Evolutionary conservation across 345 rosid genomes (phyloP).

Genomic region (Arabidopsis arenosa): DNA sequence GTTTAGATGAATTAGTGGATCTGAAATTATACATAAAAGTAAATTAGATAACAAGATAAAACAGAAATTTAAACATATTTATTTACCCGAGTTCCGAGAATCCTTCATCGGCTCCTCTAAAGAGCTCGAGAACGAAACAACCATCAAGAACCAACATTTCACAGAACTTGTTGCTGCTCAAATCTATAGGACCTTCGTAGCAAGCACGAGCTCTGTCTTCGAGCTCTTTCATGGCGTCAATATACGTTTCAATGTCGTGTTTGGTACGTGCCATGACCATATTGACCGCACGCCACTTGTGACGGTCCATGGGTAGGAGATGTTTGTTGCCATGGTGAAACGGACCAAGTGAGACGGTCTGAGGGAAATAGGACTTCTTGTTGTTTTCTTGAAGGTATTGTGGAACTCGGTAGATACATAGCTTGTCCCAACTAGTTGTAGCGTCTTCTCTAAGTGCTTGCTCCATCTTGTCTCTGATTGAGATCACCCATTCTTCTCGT

Average conservation of each 20-base stretch:
- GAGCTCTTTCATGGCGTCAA: slow-evolving; percentile 63
- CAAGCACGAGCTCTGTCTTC: slow-evolving; percentile 72
- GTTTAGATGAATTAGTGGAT: neutral
- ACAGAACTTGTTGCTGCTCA: slow-evolving; percentile 69
- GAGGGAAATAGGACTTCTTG: slow-evolving; percentile 72
- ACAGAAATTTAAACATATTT: neutral
- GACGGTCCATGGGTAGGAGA: slow-evolving; percentile 69
- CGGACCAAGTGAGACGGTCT: slow-evolving; percentile 77
- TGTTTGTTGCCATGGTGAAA: slow-evolving; percentile 72
- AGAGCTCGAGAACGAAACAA: slow-evolving; percentile 73
- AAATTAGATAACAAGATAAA: neutral
- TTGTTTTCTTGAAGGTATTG: slow-evolving; percentile 53
- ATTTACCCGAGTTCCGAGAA: slow-evolving; percentile 56
- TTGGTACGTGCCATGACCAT: slow-evolving; percentile 58
- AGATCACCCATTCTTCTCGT: slow-evolving; percentile 69
- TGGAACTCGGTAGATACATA: slow-evolving; percentile 36
- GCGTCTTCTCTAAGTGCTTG: slow-evolving; percentile 62
- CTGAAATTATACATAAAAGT: too few species aligned
- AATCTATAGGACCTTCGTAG: slow-evolving; percentile 60
- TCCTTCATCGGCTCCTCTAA: slow-evolving; percentile 70
- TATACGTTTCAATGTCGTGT: slow-evolving; percentile 56
- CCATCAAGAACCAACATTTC: slow-evolving; percentile 90
- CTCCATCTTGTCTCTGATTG: slow-evolving; percentile 64
- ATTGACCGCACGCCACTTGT: slow-evolving; percentile 79
- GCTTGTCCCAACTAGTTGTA: slow-evolving; percentile 62